phyloP scores from a whole-genome alignment of 768 basidiomycete genomes.

The Hypholoma sublateritium region DNA sequence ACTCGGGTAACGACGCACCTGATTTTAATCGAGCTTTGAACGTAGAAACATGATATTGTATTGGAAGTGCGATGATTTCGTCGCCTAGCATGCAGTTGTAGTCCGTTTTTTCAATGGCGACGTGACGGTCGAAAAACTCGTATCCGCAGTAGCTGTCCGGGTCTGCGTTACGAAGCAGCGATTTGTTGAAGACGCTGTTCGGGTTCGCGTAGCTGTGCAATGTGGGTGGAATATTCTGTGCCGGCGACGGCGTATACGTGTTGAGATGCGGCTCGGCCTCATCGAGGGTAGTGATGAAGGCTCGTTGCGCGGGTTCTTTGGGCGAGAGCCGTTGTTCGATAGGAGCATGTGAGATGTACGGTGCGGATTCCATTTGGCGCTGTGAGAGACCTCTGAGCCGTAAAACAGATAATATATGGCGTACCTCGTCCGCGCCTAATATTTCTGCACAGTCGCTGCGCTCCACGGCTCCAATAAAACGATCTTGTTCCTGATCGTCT shows the following conservation, averaged over 20 bases:
- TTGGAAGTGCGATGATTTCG: background rate
- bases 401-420: background rate
- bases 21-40: background rate
- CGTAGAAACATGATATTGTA: background rate
- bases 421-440: background rate
- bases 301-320: no score
- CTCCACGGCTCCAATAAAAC: constrained; percentile 9
- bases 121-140: background rate
- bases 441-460: background rate
- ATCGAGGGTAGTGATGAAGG: no score
- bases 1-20: background rate
- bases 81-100: background rate
- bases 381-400: background rate
- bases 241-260: no score
- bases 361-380: no score
- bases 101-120: background rate
- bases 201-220: background rate
- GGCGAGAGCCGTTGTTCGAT: no score
- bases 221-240: no score
- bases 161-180: background rate
- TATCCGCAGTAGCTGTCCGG: background rate
- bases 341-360: no score
- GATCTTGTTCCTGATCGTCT: constrained; percentile 26
- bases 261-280: no score
- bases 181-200: background rate